Evolutionary conservation across 345 rosid genomes (phyloP).

Genomic region (Populus euphratica): DNA sequence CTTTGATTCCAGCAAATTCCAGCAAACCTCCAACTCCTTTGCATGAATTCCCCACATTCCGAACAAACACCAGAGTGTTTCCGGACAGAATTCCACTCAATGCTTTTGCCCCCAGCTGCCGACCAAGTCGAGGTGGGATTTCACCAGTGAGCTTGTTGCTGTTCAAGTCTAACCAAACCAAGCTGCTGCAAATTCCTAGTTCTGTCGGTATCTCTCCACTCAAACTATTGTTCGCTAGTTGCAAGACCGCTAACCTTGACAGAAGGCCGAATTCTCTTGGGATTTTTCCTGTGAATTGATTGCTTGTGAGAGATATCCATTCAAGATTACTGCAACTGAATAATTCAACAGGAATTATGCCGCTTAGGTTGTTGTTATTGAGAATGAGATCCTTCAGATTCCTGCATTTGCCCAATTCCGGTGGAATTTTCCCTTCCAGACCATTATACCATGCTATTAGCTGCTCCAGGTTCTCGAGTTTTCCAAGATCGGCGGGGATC

Average conservation of each 20-base stretch:
- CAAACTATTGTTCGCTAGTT: conserved; percentile 86
- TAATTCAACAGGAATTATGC: conserved; percentile 72
- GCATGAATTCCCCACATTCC: conserved; percentile 90
- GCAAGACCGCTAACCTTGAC: conserved; percentile 80
- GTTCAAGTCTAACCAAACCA: conserved; percentile 89
- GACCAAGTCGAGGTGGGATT: conserved; percentile 80
- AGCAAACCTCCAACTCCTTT: conserved; percentile 92
- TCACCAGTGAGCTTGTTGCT: conserved; percentile 88
- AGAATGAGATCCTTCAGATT: conserved; percentile 77
- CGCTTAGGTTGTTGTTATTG: conserved; percentile 74
- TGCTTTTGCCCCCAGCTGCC: conserved; percentile 83
- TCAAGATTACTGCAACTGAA: conserved; percentile 82
- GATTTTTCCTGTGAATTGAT: conserved; percentile 59
- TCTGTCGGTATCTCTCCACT: conserved; percentile 78
- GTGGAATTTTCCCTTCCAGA: conserved; percentile 71
- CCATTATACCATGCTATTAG: conserved; percentile 89
- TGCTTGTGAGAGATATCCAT: conserved; percentile 92
- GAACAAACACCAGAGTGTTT: conserved; percentile 78
- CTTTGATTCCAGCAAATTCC: conserved; percentile 86
- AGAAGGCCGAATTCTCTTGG: conserved; percentile 61
- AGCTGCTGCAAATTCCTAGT: conserved; percentile 79
- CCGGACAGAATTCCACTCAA: conserved; percentile 73
- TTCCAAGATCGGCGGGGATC: conserved; percentile 76
- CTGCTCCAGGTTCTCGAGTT: conserved; percentile 76
- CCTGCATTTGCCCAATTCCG: conserved; percentile 68